A percentile compares a stretch with the other conserved stretches of the same genome.
Conservation (phyloP, 2,329 filamentous ascomycete species). For the Trichoderma koningii region DNA sequence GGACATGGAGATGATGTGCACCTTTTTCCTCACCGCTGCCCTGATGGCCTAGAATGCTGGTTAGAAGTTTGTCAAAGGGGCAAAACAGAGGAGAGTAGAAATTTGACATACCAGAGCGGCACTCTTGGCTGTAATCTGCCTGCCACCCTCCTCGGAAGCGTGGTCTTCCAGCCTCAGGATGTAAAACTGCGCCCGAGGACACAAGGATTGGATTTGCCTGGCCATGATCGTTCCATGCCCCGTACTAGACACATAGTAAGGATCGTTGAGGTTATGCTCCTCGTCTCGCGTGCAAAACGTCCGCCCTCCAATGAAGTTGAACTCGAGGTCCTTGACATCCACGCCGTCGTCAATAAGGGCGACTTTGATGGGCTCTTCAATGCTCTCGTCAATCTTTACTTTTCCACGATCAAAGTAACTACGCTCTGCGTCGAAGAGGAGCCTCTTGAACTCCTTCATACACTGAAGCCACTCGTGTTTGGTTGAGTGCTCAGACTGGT, state of each 20-base stretch:
- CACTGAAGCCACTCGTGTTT: slow-evolving; percentile 35
- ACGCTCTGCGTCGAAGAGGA: slow-evolving; percentile 32
- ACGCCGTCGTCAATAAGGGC: slow-evolving; percentile 47
- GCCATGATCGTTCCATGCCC: slow-evolving; percentile 38
- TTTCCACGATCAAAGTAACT: slow-evolving; percentile 4
- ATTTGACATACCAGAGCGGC: slow-evolving; percentile 36
- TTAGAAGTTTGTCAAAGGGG: not conserved
- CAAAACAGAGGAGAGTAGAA: no score
- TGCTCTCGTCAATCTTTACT: slow-evolving; percentile 20
- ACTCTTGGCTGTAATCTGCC: slow-evolving; percentile 29
- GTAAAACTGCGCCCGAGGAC: slow-evolving; percentile 34
- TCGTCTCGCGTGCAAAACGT: slow-evolving; percentile 34
- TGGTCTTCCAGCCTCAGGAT: slow-evolving; percentile 29
- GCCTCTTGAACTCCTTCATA: slow-evolving; percentile 33
- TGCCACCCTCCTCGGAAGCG: slow-evolving; percentile 18
- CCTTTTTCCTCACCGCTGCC: slow-evolving; percentile 36
- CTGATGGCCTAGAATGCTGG: slow-evolving; percentile 35
- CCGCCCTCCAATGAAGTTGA: slow-evolving; percentile 33
- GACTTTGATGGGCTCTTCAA: slow-evolving; percentile 36
- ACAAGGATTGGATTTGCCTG: slow-evolving; percentile 33
- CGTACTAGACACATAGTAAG: slow-evolving; percentile 37
- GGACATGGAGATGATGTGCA: slow-evolving; percentile 44
- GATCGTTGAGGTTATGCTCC: slow-evolving; percentile 29
- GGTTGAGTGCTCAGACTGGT: slow-evolving; percentile 28
- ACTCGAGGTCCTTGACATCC: slow-evolving; percentile 36